Percentiles rank a stretch among this genome's conserved stretches.
Conservation (phyloP, 805 yeast genomes). For the Candida dajiaensis region DNA sequence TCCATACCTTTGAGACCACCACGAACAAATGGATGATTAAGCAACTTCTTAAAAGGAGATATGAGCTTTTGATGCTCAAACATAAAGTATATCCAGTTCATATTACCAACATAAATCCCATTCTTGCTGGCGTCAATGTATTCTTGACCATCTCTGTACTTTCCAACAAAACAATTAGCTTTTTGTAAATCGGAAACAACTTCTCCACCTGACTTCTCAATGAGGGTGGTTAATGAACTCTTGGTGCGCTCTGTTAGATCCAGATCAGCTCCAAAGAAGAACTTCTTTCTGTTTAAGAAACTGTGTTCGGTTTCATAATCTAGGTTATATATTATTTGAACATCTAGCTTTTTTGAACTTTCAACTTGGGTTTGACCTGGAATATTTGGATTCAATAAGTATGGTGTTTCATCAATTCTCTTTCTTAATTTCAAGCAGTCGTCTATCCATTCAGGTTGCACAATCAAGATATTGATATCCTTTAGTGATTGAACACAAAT, state of each 20-base stretch:
- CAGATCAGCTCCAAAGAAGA: constrained; percentile 53
- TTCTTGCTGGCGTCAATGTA: constrained; percentile 40
- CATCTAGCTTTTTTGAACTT: constrained; percentile 12
- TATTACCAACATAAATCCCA: constrained; percentile 50
- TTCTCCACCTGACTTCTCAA: constrained; percentile 51
- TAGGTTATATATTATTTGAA: constrained; percentile 6
- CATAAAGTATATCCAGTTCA: constrained; percentile 73
- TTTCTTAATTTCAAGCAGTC: constrained; percentile 53
- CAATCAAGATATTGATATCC: constrained; percentile 45
- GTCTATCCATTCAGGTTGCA: constrained; percentile 76
- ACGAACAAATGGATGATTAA: constrained; percentile 61
- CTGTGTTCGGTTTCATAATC: constrained; percentile 6
- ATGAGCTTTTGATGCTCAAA: constrained; percentile 49
- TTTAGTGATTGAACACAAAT: constrained; percentile 42
- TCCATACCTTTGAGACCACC: constrained; percentile 48
- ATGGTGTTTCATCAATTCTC: constrained; percentile 47
- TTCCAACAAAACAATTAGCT: constrained; percentile 54
- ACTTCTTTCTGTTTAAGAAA: constrained; percentile 38
- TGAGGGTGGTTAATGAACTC: constrained; percentile 35
- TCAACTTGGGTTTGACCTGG: constrained; percentile 5
- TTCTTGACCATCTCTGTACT: constrained; percentile 51
- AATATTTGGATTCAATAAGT: constrained; percentile 25
- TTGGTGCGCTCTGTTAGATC: constrained; percentile 40
- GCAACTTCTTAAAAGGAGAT: constrained; percentile 46
- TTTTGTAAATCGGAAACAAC: constrained; percentile 25